Evolutionary conservation across 1,284 basidiomycete species (phyloP), one percentile per base, ranked within the genome.

Genomic region (Cryptococcus sp.): DNA sequence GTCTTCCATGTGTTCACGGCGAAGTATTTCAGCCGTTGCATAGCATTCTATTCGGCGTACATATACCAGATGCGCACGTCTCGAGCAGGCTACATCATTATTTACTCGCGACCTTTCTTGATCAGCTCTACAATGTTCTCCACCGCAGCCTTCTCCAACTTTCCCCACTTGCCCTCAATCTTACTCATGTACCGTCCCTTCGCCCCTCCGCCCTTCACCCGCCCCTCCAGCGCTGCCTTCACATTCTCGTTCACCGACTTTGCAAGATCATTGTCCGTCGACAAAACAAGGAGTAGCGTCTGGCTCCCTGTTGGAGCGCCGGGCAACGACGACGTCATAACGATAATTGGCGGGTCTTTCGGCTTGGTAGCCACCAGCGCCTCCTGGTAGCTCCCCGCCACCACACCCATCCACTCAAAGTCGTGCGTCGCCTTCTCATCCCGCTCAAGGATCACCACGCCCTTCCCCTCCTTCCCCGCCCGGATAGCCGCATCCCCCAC

Each of bases 251-350:
- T 85, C 1, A 77, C 75, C 55, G 77, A 76, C 74, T 87, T 88
- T 20, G 87, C 85, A 8, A 79, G 75, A 77, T 80, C 61, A 83
- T 64, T 83, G 53, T 85, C 82, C 4, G 81, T 82, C 2, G 85
- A 84, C 58, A 85, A 75, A 2, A 87, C 76, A 45, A 88, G 72
- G 24, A 88, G 77, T 24, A 87, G 72, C 0, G 65, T 67, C n/a
- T 77, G 66, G 60, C 52, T 13, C 12, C 46, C 13, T 15, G 48
- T 23, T 20, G 43, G 1, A 5, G 49, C 20, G 23, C 23, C 21
- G 5, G 21, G 49, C 13, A 69, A 62, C 12, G 73, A 60, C 47
- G 67, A 63, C 35, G 68, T 65, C 40, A 71, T 72, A 21, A 80
- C 70, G 56, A 84, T 81, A 12, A 81, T 79, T 50, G 80, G 50